Evolutionary conservation across 495 filamentous ascomycete species (phyloP), one percentile per base, ranked within the genome.

Genomic region (Aspergillus bertholletiae): DNA sequence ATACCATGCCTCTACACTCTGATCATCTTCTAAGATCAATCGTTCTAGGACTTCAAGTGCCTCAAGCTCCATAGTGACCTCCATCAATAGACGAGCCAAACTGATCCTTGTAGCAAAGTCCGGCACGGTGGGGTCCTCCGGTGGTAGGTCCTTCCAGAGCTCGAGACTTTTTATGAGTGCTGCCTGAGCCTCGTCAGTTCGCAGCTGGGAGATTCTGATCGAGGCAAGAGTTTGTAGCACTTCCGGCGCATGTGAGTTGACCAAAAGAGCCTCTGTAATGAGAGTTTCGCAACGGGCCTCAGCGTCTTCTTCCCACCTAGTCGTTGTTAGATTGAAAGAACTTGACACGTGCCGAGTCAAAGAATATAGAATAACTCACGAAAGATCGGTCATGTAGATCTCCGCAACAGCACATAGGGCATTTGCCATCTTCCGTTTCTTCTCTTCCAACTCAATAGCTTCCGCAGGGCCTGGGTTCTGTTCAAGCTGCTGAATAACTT

Each of bases 311-410:
- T 95, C 90, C 89, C 90, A 96, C 22, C 88, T 83, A 43, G 32
- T 40, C 1, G 23, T 13, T 41, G 20, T 68, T 51, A 66, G 58
- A n/a, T n/a, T 15, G 17, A 37, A n/a, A 6, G 2, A n/a, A 24
- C 23, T 30, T 20, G 47, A n/a, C 22, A 35, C n/a, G 24, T 5
- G n/a, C 7, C 15, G 45, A 3, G 5, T 6, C 12, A 26, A 23
- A 45, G 28, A 17, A 23, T 9, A 15, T 9, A 11, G 24, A 35
- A 0, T 11, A 43, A 73, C 72, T 61, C 63, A 78, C 70, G 81
- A 88, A 56, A 99, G 79, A 75, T 99, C 95, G 26, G 92, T 97
- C 95, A 99, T 99, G 68, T 96, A 97, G 28, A 97, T 88, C 69
- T 99, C 95, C 0, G 88, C 83, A 51, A 96, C 85, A 2, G 87